These are phyloP conservation scores for Aspergillus sp. DNA, from an alignment of 2,329 filamentous ascomycete species.

Conservation along the genomic window DNA sequence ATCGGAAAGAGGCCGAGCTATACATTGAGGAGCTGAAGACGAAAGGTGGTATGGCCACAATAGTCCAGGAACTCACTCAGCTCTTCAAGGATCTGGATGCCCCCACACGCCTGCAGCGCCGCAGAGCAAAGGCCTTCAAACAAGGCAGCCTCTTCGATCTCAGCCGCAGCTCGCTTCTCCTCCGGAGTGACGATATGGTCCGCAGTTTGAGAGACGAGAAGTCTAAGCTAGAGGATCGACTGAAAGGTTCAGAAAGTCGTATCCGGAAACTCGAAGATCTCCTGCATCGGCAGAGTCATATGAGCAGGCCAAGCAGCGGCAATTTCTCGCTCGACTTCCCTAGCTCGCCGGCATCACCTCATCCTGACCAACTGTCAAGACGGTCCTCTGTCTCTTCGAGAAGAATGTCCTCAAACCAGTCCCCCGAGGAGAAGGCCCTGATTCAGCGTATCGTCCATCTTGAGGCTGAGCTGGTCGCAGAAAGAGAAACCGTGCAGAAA, in stretches of 20 bases:
- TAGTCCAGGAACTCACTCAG: conserved; percentile 71
- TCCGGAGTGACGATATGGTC: conserved; percentile 81
- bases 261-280: conserved; percentile 90
- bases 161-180: conserved; percentile 79
- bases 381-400: conserved; percentile 62
- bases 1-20: conserved; percentile 71
- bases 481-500: conserved; percentile 65
- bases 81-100: conserved; percentile 75
- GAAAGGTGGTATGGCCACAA: conserved; percentile 63
- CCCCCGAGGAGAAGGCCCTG: conserved; percentile 59
- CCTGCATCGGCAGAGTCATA: conserved; percentile 74
- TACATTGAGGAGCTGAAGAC: conserved; percentile 67
- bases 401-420: conserved; percentile 60
- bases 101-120: conserved; percentile 82
- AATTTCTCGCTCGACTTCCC: conserved; percentile 46
- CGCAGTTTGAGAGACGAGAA: conserved; percentile 82
- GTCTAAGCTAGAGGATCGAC: conserved; percentile 66
- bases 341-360: conserved; percentile 41
- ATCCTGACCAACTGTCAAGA: conserved; percentile 48
- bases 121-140: conserved; percentile 89
- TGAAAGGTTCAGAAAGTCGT: conserved; percentile 83
- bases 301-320: conserved; percentile 53
- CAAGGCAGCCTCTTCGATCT: conserved; percentile 94
- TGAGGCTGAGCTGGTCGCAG: conserved; percentile 73
- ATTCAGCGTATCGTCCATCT: conserved; percentile 64